phyloP scores from a whole-genome alignment of 2,329 filamentous ascomycete genomes.

The Colletotrichum neosansevieriae region DNA sequence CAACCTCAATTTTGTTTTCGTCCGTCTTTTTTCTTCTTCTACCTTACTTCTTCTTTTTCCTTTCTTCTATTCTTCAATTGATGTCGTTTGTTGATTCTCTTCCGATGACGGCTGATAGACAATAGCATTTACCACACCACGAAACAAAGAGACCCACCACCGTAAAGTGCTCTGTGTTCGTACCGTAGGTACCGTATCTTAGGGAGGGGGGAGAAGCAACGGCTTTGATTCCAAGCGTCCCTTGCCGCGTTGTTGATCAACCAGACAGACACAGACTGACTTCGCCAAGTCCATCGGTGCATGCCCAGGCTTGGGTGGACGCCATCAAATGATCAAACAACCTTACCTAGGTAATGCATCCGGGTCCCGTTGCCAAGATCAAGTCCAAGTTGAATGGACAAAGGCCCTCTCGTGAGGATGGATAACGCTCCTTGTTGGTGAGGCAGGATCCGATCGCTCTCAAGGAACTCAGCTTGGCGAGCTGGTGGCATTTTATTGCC shows the following conservation, averaged over 20 bases:
- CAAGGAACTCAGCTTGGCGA: constrained; percentile 4
- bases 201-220: too few relatives aligned
- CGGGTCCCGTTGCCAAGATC: constrained; percentile 27
- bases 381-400: constrained; percentile 32
- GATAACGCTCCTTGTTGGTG: too few relatives aligned
- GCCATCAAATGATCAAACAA: background rate
- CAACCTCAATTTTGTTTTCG: background rate
- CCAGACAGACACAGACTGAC: background rate
- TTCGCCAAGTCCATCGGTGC: background rate
- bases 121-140: background rate
- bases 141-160: background rate
- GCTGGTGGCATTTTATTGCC: constrained; percentile 27
- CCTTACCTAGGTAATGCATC: background rate
- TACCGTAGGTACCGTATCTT: too few relatives aligned
- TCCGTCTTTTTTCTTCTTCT: background rate
- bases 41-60: background rate
- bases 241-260: constrained; percentile 16
- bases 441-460: too few relatives aligned
- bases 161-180: too few relatives aligned
- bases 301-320: constrained; percentile 5
- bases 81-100: too few relatives aligned
- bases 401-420: background rate
- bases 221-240: background rate
- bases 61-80: background rate
- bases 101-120: too few relatives aligned